A percentile compares a stretch with the other conserved stretches of the same genome.
These are phyloP conservation scores for Umbilicaria muhlenbergii DNA, from an alignment of 495 filamentous ascomycete species.

Conservation along the genomic window DNA sequence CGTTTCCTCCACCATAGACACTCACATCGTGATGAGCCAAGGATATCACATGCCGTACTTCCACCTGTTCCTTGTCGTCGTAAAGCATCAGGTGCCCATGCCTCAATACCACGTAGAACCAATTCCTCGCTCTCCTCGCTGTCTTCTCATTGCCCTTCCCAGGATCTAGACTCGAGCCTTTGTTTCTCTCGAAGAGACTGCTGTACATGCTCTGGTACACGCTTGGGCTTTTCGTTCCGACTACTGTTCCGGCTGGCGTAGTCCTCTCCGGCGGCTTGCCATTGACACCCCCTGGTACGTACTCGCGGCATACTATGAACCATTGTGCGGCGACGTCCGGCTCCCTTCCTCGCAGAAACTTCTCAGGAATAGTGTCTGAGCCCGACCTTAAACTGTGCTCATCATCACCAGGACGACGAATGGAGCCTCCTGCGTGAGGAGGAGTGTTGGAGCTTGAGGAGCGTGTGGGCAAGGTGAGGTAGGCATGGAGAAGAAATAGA, in stretches of 20 bases:
- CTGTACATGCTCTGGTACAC: slow-evolving; percentile 98
- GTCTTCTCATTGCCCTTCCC: slow-evolving; percentile 38
- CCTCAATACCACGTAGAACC: slow-evolving; percentile 83
- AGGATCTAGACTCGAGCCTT: slow-evolving; percentile 29
- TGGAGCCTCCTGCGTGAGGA: slow-evolving; percentile 20
- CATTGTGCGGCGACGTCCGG: slow-evolving; percentile 83
- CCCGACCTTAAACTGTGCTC: slow-evolving; percentile 31
- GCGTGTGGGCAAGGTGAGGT: slow-evolving; percentile 45
- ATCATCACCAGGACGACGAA: slow-evolving; percentile 27
- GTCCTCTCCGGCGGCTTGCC: slow-evolving; percentile 81
- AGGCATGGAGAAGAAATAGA: slow-evolving; percentile 49
- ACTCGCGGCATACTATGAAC: slow-evolving; percentile 90
- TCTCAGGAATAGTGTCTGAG: slow-evolving; percentile 31
- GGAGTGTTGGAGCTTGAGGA: slow-evolving; percentile 19
- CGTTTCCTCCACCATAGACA: slow-evolving; percentile 67
- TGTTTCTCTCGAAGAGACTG: slow-evolving; percentile 82
- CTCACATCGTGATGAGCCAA: slow-evolving; percentile 75
- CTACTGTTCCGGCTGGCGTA: slow-evolving; percentile 59
- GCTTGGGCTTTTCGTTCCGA: slow-evolving; percentile 64
- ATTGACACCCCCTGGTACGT: slow-evolving; percentile 76
- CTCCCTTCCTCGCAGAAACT: slow-evolving; percentile 43
- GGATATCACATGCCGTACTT: slow-evolving; percentile 89
- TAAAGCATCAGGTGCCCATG: slow-evolving; percentile 97
- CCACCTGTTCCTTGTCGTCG: slow-evolving; percentile 74
- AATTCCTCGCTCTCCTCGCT: slow-evolving; percentile 62